These are phyloP conservation scores for Coelastrella sp. DNA, from an alignment of 139 green algal species.

Conservation along the genomic window DNA sequence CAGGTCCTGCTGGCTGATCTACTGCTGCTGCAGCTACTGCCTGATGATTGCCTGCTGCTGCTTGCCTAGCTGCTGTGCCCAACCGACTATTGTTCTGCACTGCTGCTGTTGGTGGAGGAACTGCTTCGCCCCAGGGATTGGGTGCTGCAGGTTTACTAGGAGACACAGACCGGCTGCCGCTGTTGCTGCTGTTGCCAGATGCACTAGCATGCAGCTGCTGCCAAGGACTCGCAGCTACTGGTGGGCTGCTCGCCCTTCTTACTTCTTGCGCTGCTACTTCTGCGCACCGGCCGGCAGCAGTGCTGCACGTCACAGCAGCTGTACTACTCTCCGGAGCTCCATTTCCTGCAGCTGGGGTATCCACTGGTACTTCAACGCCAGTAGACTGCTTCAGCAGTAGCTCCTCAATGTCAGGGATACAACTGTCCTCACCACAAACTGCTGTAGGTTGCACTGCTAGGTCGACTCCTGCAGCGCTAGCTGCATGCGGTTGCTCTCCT, in stretches of 20 bases:
- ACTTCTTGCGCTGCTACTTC: background rate
- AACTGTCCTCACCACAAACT: no score
- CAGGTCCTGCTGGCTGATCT: background rate
- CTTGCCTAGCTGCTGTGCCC: no score
- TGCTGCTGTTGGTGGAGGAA: slow-evolving; percentile 7
- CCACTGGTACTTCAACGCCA: background rate
- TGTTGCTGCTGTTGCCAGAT: background rate
- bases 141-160: background rate
- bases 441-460: no score
- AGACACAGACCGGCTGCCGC: background rate
- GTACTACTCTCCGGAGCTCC: no score
- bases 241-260: slow-evolving; percentile 1
- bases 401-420: slow-evolving; percentile 8
- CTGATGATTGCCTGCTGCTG: no score
- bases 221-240: slow-evolving; percentile 12
- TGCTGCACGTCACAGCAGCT: background rate
- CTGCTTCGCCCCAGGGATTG: slow-evolving; percentile 13
- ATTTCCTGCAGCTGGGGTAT: background rate
- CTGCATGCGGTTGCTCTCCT: background rate
- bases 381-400: background rate
- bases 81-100: no score
- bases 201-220: background rate
- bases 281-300: background rate
- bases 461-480: no score
- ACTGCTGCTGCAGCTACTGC: background rate